Evolutionary conservation across 2,329 filamentous ascomycete species (phyloP).

Genomic region (Hypoxylon sp.): DNA sequence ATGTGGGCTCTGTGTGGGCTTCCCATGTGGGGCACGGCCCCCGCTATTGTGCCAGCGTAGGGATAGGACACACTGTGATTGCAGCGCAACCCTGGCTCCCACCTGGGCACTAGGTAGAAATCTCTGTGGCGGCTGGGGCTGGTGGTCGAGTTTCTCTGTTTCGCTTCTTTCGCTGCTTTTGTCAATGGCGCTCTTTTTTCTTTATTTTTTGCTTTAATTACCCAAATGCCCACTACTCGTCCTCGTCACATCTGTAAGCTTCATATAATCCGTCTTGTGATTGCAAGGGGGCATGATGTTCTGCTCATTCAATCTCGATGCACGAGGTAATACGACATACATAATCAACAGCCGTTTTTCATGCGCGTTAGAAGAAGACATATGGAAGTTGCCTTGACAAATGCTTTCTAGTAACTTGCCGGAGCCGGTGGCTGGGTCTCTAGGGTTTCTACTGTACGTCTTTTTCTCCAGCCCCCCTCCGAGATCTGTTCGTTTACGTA

Average conservation of each 20-base stretch:
- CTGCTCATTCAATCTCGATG: constrained; percentile 30
- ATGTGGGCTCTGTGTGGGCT: constrained; percentile 32
- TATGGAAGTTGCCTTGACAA: constrained; percentile 27
- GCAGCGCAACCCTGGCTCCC: constrained; percentile 19
- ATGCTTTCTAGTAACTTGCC: constrained; percentile 34
- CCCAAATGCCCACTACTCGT: constrained; percentile 25
- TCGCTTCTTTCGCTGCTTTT: constrained; percentile 34
- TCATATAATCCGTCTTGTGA: constrained; percentile 29
- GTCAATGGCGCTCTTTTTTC: constrained; percentile 1
- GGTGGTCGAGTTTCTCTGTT: constrained; percentile 18
- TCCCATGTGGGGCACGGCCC: neutral
- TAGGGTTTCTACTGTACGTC: constrained; percentile 11
- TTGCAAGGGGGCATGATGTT: constrained; percentile 30
- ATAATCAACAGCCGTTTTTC: constrained; percentile 21
- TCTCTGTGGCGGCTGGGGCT: constrained; percentile 46
- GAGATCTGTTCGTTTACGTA: constrained; percentile 42
- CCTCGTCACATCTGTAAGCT: constrained; percentile 32
- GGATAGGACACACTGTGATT: constrained; percentile 40
- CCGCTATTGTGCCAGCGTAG: constrained; percentile 40
- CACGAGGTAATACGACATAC: constrained; percentile 33
- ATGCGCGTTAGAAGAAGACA: constrained; percentile 25
- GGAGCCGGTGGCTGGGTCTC: constrained; percentile 41
- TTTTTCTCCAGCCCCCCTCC: constrained; percentile 34
- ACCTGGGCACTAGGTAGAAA: constrained; percentile 17
- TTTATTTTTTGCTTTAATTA: constrained; percentile 23